phyloP scores from a whole-genome alignment of 2,329 filamentous ascomycete genomes.

The Phyllosticta paracitricarpa region DNA sequence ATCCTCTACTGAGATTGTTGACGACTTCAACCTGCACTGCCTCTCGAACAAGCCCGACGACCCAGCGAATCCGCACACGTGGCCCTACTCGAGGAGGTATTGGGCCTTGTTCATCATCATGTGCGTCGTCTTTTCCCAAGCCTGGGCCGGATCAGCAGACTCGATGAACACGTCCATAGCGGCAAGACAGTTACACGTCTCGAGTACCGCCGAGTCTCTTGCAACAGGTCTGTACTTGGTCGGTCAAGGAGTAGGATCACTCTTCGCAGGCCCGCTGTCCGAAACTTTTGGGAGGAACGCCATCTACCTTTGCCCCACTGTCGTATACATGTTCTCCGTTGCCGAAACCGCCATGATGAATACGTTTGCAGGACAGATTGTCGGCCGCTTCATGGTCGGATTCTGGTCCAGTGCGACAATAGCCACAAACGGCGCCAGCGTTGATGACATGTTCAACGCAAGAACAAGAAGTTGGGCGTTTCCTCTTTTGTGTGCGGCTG shows the following conservation, averaged over 20 bases:
- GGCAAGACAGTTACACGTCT: not conserved
- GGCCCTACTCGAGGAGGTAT: not conserved
- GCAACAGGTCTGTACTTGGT: conserved; percentile 4
- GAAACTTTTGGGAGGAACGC: conserved; percentile 4
- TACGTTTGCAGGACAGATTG: conserved; percentile 14
- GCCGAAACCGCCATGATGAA: not conserved
- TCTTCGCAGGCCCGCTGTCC: conserved; percentile 7
- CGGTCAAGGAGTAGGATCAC: conserved; percentile 3
- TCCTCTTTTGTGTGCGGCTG: conserved; percentile 15
- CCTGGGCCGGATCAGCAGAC: conserved; percentile 4
- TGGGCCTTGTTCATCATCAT: not conserved
- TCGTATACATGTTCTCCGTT: not conserved
- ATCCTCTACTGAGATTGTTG: not conserved
- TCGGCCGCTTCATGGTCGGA: conserved; percentile 19
- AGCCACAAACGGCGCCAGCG: conserved; percentile 16
- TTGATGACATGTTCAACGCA: conserved; percentile 19
- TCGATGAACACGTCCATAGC: not conserved
- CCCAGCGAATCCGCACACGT: conserved; percentile 5
- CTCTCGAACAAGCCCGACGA: not conserved
- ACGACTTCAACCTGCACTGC: not conserved
- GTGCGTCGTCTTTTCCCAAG: conserved; percentile 4
- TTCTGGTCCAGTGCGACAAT: conserved; percentile 16
- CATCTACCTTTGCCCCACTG: not conserved
- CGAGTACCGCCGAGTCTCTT: not conserved
- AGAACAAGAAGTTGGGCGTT: conserved; percentile 15